Conservation (phyloP, 805 yeast species). For the Yarrowia sp. region DNA sequence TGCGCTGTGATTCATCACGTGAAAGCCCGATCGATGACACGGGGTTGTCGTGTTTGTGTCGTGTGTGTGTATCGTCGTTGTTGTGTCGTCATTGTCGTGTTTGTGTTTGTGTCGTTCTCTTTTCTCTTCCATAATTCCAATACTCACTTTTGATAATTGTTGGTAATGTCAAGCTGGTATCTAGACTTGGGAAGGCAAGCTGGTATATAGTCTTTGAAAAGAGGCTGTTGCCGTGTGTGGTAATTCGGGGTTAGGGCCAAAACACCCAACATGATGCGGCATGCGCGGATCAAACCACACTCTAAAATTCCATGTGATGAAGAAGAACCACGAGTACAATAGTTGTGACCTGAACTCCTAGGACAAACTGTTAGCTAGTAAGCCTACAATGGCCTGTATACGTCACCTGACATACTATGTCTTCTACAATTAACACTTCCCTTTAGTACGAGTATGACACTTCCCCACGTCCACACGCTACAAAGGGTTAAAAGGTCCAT, state of each 20-base stretch:
- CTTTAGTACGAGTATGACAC: no score
- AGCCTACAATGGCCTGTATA: no score
- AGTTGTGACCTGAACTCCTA: no score
- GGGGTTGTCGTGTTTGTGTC: neutral
- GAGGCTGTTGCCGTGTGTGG: neutral
- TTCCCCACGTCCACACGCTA: no score
- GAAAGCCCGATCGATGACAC: neutral
- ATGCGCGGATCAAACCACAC: slow-evolving; percentile 22
- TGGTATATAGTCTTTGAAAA: slow-evolving; percentile 8
- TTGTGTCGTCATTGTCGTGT: neutral
- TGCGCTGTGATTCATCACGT: neutral
- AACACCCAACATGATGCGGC: neutral
- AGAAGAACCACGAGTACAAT: neutral
- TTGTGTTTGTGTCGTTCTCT: neutral
- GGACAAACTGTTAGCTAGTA: no score
- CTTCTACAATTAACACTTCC: no score
- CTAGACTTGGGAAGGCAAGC: slow-evolving; percentile 17
- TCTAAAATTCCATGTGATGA: slow-evolving; percentile 2
- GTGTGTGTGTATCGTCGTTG: neutral
- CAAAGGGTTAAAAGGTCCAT: no score
- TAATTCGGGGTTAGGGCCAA: neutral
- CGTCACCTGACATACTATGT: no score
- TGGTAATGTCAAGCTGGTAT: slow-evolving; percentile 15
- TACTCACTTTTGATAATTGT: slow-evolving; percentile 16
- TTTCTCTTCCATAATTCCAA: neutral